Evolutionary conservation across 2,329 filamentous ascomycete species (phyloP).

Genomic region (Tolypocladium cylindrosporum): DNA sequence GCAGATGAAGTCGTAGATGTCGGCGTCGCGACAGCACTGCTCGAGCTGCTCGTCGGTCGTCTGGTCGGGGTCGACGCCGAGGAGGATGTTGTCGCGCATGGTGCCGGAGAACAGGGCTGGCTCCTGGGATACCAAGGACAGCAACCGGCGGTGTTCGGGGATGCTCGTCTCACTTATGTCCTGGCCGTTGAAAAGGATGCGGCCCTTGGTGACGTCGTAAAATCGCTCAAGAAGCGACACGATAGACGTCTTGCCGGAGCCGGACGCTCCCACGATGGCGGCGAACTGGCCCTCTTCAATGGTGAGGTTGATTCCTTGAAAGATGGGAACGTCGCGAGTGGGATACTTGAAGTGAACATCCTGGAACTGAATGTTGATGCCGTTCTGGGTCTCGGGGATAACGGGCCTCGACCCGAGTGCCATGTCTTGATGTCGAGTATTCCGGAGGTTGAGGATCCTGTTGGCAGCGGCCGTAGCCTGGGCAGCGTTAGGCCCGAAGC

Average conservation of each 20-base stretch:
- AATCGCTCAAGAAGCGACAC: conserved; percentile 51
- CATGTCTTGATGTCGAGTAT: conserved; percentile 26
- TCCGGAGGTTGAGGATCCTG: conserved; percentile 43
- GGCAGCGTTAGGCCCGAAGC: conserved; percentile 54
- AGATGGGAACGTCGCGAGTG: conserved; percentile 44
- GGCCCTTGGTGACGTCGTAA: conserved; percentile 19
- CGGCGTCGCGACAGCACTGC: conserved; percentile 48
- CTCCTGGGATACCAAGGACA: conserved; percentile 68
- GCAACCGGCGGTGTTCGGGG: conserved; percentile 48
- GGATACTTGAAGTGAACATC: conserved; percentile 53
- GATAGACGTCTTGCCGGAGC: conserved; percentile 64
- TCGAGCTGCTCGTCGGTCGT: conserved; percentile 42
- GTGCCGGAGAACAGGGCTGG: conserved; percentile 55
- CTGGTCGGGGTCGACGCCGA: conserved; percentile 45
- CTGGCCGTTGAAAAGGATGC: conserved; percentile 51
- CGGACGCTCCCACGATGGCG: conserved; percentile 59
- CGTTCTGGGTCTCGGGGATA: conserved; percentile 31
- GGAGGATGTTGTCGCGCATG: conserved; percentile 58
- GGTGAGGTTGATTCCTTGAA: conserved; percentile 50
- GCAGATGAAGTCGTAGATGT: conserved; percentile 61
- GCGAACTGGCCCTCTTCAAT: conserved; percentile 61
- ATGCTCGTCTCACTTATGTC: conserved; percentile 50
- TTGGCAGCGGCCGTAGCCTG: conserved; percentile 50
- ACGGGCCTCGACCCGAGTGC: conserved; percentile 22
- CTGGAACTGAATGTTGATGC: conserved; percentile 45